Percentiles rank a stretch among this genome's conserved stretches.
These are phyloP conservation scores for Ceratobasidium sp. DNA, from an alignment of 1,284 basidiomycete species.

Conservation along the genomic window DNA sequence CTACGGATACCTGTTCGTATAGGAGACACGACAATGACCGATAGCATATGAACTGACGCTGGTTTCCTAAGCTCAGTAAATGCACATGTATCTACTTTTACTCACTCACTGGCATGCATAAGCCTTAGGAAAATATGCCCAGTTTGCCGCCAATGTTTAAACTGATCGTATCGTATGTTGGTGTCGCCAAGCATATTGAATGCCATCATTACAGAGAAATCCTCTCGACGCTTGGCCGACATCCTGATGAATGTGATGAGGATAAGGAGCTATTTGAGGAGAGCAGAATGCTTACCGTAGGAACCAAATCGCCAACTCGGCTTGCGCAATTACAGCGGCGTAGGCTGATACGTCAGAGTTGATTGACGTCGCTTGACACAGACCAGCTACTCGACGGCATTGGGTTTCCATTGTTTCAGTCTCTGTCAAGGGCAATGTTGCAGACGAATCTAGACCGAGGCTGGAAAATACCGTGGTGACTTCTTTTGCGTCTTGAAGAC, in stretches of 20 bases:
- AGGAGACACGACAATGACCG: background rate
- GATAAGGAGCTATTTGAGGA: background rate
- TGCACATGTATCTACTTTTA: background rate
- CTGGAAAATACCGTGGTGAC: too few relatives aligned
- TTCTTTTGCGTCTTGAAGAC: too few relatives aligned
- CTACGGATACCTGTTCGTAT: background rate
- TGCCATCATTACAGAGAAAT: background rate
- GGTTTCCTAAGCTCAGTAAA: background rate
- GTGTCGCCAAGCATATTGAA: background rate
- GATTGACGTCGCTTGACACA: too few relatives aligned
- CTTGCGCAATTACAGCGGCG: too few relatives aligned
- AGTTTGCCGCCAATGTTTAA: background rate
- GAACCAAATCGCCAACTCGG: background rate
- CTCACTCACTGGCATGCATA: background rate
- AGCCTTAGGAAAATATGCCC: background rate
- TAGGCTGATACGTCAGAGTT: too few relatives aligned
- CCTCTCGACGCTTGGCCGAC: background rate
- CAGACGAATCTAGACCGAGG: too few relatives aligned
- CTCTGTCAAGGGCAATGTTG: too few relatives aligned
- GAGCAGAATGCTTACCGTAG: background rate
- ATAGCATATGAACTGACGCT: background rate
- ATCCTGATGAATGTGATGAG: background rate
- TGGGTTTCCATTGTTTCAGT: too few relatives aligned
- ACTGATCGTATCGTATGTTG: background rate
- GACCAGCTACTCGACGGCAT: too few relatives aligned